Evolutionary conservation across 176 grass and related monocot genomes (phyloP).

Genomic region (barley (Hordeum vulgare)): DNA sequence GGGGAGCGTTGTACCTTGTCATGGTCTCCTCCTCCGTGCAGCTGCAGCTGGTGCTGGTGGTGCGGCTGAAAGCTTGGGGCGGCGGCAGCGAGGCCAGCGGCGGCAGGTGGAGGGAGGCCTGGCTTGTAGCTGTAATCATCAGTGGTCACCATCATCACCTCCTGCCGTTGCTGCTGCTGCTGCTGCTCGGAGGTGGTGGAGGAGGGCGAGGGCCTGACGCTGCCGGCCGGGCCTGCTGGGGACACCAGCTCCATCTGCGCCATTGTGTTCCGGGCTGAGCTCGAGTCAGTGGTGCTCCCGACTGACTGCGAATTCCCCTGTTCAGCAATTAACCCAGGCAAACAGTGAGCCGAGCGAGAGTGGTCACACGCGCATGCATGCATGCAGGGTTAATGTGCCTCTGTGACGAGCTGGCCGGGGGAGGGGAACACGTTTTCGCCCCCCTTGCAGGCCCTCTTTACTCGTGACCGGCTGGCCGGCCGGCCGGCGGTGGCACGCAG

Average conservation of each 20-base stretch:
- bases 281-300: slow-evolving; percentile 81
- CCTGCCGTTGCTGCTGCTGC: slow-evolving; percentile 28
- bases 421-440: neutral
- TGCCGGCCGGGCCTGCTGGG: slow-evolving; percentile 51
- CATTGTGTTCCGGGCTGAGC: slow-evolving; percentile 77
- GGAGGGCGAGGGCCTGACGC: slow-evolving; percentile 21
- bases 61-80: slow-evolving; percentile 31
- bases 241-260: slow-evolving; percentile 66
- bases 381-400: neutral
- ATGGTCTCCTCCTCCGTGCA: slow-evolving; percentile 38
- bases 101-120: neutral
- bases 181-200: slow-evolving; percentile 27
- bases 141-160: slow-evolving; percentile 73
- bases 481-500: no score
- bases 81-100: neutral
- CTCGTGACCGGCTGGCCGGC: neutral
- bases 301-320: slow-evolving; percentile 79
- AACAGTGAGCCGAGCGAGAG: slow-evolving; percentile 13
- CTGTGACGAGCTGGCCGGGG: neutral
- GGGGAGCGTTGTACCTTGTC: slow-evolving; percentile 48
- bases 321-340: slow-evolving; percentile 43
- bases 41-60: neutral
- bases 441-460: neutral
- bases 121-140: slow-evolving; percentile 66
- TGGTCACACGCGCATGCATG: slow-evolving; percentile 2